Evolutionary conservation across 208 protist species (phyloP), one percentile per base, ranked within the genome.

Genomic region (Jaenimonas drosophilae): DNA sequence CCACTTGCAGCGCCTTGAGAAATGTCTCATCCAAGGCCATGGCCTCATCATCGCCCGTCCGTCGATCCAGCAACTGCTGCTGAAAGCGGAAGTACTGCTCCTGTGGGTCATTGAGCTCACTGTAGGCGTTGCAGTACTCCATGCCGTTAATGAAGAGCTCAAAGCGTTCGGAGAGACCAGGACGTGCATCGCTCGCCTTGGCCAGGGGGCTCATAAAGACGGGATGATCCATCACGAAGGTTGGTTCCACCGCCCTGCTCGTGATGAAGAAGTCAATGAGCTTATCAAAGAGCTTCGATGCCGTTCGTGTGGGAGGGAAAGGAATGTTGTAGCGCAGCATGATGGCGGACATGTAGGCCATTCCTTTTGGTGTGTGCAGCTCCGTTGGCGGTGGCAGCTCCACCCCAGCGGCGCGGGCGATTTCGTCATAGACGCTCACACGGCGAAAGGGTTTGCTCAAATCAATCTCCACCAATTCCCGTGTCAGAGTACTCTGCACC

Each of bases 91-190:
- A 62, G 53, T 89, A 87, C 75, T 99, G 96, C 50, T 97, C 92
- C 40, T 87, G 57, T 30, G 97, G 95, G 59, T 98, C 88, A 54
- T 97, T 98, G 23, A 99, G 71, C 58, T 99, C 96, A 19, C 81
- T 96, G 57, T 98, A 99, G 1, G 96, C 94, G 67, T 99, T 99
- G 40, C 78, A 93, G 46, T 97, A 80, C 67, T 99, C 97, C 12
- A 73, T 80, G 17, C 76, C 74, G 52, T 85, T 88, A 42, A 97
- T 79, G 61, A 98, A 98, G 1, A 99, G 60, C 66, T 99, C 97
- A 51, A 99, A 99, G 43, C 97, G 74, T 39, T 97, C 91, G 1
- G 88, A 94, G 25, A 95, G 50, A 19, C 84, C 88, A 4, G 79
- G 75, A 6, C 64, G 53, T 30, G 24, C 61, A 1, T 59, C 40